Percentiles rank a stretch among this genome's conserved stretches.
Evolutionary conservation across 371 early-diverging fungal genomes (phyloP).

Genomic region (Apophysomyces elegans): DNA sequence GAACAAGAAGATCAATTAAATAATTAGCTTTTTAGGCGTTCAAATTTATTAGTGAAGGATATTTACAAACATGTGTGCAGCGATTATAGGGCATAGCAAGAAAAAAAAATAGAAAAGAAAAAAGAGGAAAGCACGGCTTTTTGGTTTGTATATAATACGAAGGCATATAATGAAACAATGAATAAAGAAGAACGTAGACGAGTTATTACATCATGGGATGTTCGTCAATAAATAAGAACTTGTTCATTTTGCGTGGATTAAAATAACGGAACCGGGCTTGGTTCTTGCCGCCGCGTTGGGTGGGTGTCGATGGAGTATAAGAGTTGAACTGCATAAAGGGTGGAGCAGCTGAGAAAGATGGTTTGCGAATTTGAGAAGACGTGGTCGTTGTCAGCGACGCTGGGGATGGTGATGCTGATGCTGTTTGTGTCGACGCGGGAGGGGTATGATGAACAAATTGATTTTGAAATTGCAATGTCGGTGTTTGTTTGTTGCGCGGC

Average conservation of each 20-base stretch:
- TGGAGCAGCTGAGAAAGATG: constrained; percentile 18
- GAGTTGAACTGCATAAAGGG: constrained; percentile 19
- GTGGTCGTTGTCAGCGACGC: constrained; percentile 11
- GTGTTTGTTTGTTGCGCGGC: neutral
- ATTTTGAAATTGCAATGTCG: constrained; percentile 2
- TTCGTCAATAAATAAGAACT: constrained; percentile 36
- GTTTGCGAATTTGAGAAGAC: constrained; percentile 15
- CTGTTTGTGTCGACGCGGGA: neutral
- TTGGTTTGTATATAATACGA: neutral
- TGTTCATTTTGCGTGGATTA: constrained; percentile 36
- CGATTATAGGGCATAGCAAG: constrained; percentile 1
- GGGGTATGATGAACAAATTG: constrained; percentile 9
- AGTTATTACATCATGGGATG: constrained; percentile 25
- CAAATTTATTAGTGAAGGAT: neutral
- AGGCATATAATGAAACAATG: constrained; percentile 2
- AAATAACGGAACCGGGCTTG: constrained; percentile 34
- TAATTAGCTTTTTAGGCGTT: too few species aligned
- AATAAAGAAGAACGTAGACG: neutral
- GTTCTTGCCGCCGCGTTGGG: constrained; percentile 20
- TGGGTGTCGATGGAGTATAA: constrained; percentile 12
- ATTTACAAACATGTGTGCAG: constrained; percentile 10
- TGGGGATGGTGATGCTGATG: constrained; percentile 12
- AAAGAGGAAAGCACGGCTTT: constrained; percentile 9
- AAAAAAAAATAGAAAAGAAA: constrained; percentile 3
- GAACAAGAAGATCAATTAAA: too few species aligned